phyloP scores from a whole-genome alignment of 805 yeast genomes.

The Debaryomyces hansenii region DNA sequence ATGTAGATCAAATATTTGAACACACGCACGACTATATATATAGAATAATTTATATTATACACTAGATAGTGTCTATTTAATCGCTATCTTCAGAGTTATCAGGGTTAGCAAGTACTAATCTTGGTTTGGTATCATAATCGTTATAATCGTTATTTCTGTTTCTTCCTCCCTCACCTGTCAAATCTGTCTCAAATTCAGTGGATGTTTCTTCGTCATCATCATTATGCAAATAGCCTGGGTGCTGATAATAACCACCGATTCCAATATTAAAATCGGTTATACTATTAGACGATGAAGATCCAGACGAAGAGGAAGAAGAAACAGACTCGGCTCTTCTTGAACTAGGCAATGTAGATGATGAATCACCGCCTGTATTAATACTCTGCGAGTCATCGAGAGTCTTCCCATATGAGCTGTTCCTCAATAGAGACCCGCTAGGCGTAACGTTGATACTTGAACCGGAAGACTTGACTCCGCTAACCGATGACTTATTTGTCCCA shows the following conservation, averaged over 20 bases:
- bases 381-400: slow-evolving; percentile 29
- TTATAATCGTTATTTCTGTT: slow-evolving; percentile 18
- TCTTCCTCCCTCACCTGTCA: neutral
- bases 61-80: neutral
- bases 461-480: slow-evolving; percentile 13
- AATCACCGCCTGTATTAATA: slow-evolving; percentile 15
- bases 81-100: slow-evolving; percentile 40
- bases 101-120: slow-evolving; percentile 59
- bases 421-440: slow-evolving; percentile 10
- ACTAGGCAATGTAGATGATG: slow-evolving; percentile 11
- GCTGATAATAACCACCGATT: slow-evolving; percentile 40
- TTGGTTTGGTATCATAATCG: slow-evolving; percentile 38
- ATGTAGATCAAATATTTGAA: neutral
- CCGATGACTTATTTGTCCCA: slow-evolving; percentile 7
- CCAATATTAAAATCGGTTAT: slow-evolving; percentile 22
- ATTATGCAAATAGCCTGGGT: slow-evolving; percentile 34
- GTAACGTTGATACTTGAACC: slow-evolving; percentile 3
- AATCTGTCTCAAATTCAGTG: slow-evolving; percentile 11
- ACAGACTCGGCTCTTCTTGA: slow-evolving; percentile 19
- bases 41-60: neutral
- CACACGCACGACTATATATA: neutral
- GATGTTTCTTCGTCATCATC: slow-evolving; percentile 20
- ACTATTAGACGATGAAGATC: slow-evolving; percentile 25
- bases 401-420: slow-evolving; percentile 30
- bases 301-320: slow-evolving; percentile 15